Base-by-base conservation (phyloP, 352 stramenopile genomes). In the Phytophthora pistaciae region DNA sequence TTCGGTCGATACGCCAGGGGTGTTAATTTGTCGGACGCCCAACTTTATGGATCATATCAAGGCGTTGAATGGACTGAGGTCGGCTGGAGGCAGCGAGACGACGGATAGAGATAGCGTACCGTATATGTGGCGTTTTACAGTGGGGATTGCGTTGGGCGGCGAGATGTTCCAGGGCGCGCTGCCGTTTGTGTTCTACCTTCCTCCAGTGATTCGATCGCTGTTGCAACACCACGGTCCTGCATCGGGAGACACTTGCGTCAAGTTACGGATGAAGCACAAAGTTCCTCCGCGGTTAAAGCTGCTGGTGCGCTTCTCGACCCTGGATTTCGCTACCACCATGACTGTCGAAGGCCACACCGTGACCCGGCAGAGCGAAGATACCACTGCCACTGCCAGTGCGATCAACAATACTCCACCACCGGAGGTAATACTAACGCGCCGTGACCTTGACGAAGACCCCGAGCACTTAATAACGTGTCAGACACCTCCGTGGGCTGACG, bases 251-350 rank as follows among this genome's bases (percentile, higher is more conserved):
- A 94, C 83, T 0, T 68, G 74, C 20, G 57, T 95, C 8, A 71
- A 71, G 27, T 68, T 95, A 33, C 79, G 79, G 3, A 92, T 95
- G 86, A 93, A 93, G 54, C 80, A 91, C 64, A 88, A 86, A 38
- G 80, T 95, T 10, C 86, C 88, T 10, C 55, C 61, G 3, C 42
- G 67, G 1, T 49, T 93, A 0, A 65, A 69, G 5, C 79, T 94
- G 3, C 73, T 84, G 11, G 77, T 95, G 3, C 78, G 84, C 18
- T 93, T 93, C 21, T 71, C 79, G 2, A 81, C 80, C 0, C 60
- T 91, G 3, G 60, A 71, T 5, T 77, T 71, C 25, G 38, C 25
- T 29, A 74, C 42, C 58, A 70, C 21, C 42, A 73, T 44, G 53
- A 81, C 25, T 10, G 66, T 70, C 16, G 54, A 78, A 55, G 66